Base-by-base conservation (phyloP, 176 grass and related monocot genomes). In the Coix lacrymajobi region DNA sequence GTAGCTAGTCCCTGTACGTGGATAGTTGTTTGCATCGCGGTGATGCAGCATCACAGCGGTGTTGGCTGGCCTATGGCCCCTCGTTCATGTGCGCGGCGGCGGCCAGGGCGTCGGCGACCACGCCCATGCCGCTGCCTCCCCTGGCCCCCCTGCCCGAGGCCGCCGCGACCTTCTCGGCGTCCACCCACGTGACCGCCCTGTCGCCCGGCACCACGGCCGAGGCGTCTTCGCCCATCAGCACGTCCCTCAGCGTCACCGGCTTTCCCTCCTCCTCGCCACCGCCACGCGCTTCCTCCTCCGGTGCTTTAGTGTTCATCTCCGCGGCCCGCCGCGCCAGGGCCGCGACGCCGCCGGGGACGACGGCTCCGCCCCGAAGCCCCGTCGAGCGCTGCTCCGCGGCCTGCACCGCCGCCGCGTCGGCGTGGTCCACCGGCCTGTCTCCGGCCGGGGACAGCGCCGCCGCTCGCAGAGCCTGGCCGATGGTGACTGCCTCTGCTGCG, bases 31-130 rank as follows among this genome's bases (percentile, higher is more conserved):
- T 62, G 60, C 12, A 30, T 64, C 29, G 29, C 29, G 0, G 7
- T 2, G 3, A 2, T n/a, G 51, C 20, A 39, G 29, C 36, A 5
- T 15, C 9, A 43, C 5, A 71, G 10, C 67, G 38, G 11, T 26
- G n/a, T n/a, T n/a, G n/a, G n/a, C n/a, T n/a, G n/a, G n/a, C n/a
- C n/a, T n/a, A n/a, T n/a, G 40, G 12, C 43, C 7, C 32, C 66
- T 81, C 82, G 37, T 90, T 86, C 64, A 90, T 72, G 29, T 76
- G 20, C 34, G 88, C 71, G 1, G 88, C 83, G 3, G 88, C 88
- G 14, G 31, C 43, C 66, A 90, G n/a, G 11, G 79, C 79, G 1
- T 85, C 66, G 26, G 73, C 79, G 9, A 86, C 45, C 71, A 52
- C 83, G 20, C 79, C 73, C 25, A 62, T 75, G 2, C 11, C 69